Evolutionary conservation across 768 basidiomycete species (phyloP), one percentile per base, ranked within the genome.

Genomic region (Podaxis sp.): DNA sequence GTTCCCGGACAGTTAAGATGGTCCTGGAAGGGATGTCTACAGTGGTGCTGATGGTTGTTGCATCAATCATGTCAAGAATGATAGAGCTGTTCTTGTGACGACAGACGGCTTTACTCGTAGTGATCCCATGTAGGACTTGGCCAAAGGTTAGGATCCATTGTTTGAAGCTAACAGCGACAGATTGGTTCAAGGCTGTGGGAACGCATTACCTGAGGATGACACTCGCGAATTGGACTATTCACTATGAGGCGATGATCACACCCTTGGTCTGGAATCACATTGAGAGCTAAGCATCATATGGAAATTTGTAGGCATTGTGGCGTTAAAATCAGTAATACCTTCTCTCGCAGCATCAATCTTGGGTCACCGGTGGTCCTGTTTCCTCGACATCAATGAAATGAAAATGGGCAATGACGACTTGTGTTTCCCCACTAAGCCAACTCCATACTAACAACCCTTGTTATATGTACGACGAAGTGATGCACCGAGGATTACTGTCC

Each of bases 41-140:
- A n/a, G n/a, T 33, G 56, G 13, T 44, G 26, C 40, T 58, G 42
- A 22, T 59, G 54, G 39, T 59, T 26, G 57, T 59, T 33, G 57
- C 57, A 59, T 59, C 57, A 59, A 9, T 38, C 57, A 48, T 59
- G 57, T 48, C 57, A 51, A 51, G 30, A 17, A 3, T 46, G 44
- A 46, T 46, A 46, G 44, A 17, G n/a, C 7, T 19, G n/a, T 46
- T 46, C 44, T 44, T 15, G 42, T 44, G 42, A 44, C 42, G n/a
- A 13, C 13, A 44, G 15, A n/a, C 33, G 33, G 2, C 8, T 33
- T 33, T 33, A 33, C 8, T 33, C 7, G 9, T 33, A 33, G 33
- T 33, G 33, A 33, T 33, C 33, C 33, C 33, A 33, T 33, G 8
- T 8, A 33, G 7, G 33, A 8, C 2, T 9, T 33, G 33, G 33